Evolutionary conservation across 2,329 filamentous ascomycete genomes (phyloP), one percentile per base, ranked within the genome.

Genomic region (Phaeosphaeriaceae sp.): DNA sequence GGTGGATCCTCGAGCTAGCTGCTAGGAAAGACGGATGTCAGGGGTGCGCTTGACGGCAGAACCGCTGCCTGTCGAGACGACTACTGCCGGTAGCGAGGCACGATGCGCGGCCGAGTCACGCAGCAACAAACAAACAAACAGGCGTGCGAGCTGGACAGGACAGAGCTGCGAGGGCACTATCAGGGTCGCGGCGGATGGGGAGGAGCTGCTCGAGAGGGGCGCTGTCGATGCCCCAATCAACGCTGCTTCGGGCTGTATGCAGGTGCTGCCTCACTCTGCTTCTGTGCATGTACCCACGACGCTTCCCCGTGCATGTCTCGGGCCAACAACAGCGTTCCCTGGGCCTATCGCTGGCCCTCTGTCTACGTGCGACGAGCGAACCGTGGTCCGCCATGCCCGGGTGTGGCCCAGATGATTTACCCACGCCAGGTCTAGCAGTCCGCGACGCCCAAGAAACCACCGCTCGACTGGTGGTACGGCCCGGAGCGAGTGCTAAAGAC

Each of bases 31-130:
- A 22, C 17, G 21, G 22, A 6, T n/a, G 22, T 44, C 15, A 24
- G 45, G 45, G 22, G 45, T 25, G 22, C 22, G 21, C 21, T 25
- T 21, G 19, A 22, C 21, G 21, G 42, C 42, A 45, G 11, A 45
- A 45, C 42, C 42, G n/a, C n/a, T 44, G n/a, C 21, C 42, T 45
- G 42, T 44, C 49, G 6, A 41, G 41, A 44, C 33, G 1, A 44
- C 44, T 21, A 24, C 46, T 13, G 21, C 19, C n/a, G 47, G 27
- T 47, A 50, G 46, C 46, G 36, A 46, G 53, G 25, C 25, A 44
- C 46, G 46, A 42, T 45, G 53, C 36, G 33, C 11, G 41, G 53
- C 46, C 49, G 53, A 54, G 46, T 54, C 53, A 54, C 51, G 51
- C 51, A 41, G 31, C 33, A 25, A 31, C 27, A 33, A 40, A 41